phyloP scores from a whole-genome alignment of 352 stramenopile genomes.

The Blastocystis sp. region DNA sequence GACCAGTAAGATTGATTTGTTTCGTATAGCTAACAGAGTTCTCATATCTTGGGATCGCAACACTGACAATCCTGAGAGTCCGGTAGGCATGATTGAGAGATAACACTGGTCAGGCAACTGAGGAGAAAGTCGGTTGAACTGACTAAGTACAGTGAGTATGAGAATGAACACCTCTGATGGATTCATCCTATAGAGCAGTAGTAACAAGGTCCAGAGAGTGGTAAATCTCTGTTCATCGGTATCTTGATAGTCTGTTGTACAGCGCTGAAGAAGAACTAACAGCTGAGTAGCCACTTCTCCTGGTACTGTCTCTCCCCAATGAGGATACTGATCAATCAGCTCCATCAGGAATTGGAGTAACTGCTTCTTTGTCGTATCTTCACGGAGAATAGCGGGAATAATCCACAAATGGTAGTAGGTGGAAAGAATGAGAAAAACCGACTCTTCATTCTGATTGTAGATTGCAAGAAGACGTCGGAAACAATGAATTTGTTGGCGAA shows the following conservation, averaged over 20 bases:
- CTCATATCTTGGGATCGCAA: neutral
- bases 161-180: neutral
- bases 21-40: neutral
- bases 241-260: neutral
- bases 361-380: neutral
- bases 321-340: neutral
- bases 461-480: neutral
- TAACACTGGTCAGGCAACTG: neutral
- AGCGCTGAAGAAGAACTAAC: neutral
- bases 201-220: neutral
- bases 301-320: neutral
- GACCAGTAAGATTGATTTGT: neutral
- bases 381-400: neutral
- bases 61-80: neutral
- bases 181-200: neutral
- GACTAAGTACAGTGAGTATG: neutral
- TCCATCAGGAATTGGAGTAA: neutral
- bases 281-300: neutral
- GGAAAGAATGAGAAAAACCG: neutral
- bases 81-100: neutral
- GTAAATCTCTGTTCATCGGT: neutral
- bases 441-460: neutral
- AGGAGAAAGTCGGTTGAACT: neutral
- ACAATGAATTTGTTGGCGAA: neutral
- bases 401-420: slow-evolving; percentile 5